These are phyloP conservation scores for Iberis amara DNA, from an alignment of 441 rosid species.

Conservation along the genomic window DNA sequence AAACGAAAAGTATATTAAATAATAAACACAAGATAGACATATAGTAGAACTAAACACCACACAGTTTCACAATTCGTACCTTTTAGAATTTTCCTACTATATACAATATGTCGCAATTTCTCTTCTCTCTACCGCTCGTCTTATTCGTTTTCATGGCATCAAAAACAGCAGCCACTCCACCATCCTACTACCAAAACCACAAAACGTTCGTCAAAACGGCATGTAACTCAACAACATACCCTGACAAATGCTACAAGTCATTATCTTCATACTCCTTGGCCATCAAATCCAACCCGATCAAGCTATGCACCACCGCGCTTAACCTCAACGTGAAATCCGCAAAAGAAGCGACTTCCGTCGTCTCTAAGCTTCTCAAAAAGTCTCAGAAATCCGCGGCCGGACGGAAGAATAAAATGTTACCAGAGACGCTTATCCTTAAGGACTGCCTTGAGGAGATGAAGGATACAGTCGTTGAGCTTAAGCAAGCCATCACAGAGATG, in stretches of 20 bases:
- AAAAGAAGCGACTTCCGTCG: slow-evolving; percentile 22
- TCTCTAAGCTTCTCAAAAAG: slow-evolving; percentile 31
- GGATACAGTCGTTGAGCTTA: slow-evolving; percentile 45
- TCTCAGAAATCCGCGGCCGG: slow-evolving; percentile 30
- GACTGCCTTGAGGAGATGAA: slow-evolving; percentile 49
- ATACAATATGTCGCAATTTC: slow-evolving; percentile 18
- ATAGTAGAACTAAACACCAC: no score
- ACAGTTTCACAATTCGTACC: no score
- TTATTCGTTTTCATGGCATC: slow-evolving; percentile 20
- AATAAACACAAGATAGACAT: no score
- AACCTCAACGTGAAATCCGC: slow-evolving; percentile 40
- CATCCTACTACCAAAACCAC: slow-evolving; percentile 33
- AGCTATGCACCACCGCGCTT: slow-evolving; percentile 46
- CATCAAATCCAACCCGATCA: slow-evolving; percentile 44
- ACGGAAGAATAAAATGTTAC: no score
- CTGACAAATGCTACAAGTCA: slow-evolving; percentile 41
- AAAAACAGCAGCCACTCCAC: slow-evolving; percentile 28
- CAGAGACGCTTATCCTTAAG: slow-evolving; percentile 41
- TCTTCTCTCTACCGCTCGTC: slow-evolving; percentile 27
- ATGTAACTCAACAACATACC: slow-evolving; percentile 45
- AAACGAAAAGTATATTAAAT: no score
- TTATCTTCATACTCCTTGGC: slow-evolving; percentile 41
- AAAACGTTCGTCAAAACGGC: slow-evolving; percentile 41
- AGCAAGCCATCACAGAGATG: slow-evolving; percentile 38
- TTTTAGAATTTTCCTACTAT: no score